Evolutionary conservation across 768 basidiomycete species (phyloP), one percentile per base, ranked within the genome.

Genomic region (Vararia minispora): DNA sequence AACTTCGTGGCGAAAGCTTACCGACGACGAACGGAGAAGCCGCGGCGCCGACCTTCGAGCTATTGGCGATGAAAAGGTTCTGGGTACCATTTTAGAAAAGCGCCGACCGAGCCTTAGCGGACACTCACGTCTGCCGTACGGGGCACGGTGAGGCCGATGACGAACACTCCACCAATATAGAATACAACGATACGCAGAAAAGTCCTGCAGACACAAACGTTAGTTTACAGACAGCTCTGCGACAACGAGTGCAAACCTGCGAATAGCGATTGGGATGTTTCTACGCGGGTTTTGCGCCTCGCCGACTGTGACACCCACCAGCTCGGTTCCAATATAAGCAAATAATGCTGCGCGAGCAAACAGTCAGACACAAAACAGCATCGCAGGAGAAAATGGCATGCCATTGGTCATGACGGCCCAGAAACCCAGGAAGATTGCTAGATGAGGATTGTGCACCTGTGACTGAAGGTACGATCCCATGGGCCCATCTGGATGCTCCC

Each of bases 191-290:
- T 71, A 43, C 74, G 71, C 52, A 65, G 71, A 58, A 79, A 81
- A 21, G 75, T 82, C 47, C 71, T 60, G n/a, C n/a, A n/a, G n/a
- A n/a, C n/a, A n/a, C n/a, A n/a, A n/a, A n/a, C n/a, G n/a, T n/a
- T n/a, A n/a, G n/a, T n/a, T n/a, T n/a, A n/a, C n/a, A n/a, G n/a
- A n/a, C n/a, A n/a, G n/a, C n/a, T n/a, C n/a, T n/a, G n/a, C n/a
- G n/a, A n/a, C n/a, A n/a, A n/a, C n/a, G n/a, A n/a, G n/a, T n/a
- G n/a, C n/a, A n/a, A n/a, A n/a, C n/a, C n/a, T n/a, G 38, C 66
- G 58, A 34, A 80, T 79, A n/a, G 78, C 81, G 41, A 66, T 69
- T 2, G 84, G 80, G 44, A 88, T 79, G 33, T 78, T 81, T 53
- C 70, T 71, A 43, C 80, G 63, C 24, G 82, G 83, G 57, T 85